phyloP scores from a whole-genome alignment of 129 eudicot genomes.

The Calendula officinalis region DNA sequence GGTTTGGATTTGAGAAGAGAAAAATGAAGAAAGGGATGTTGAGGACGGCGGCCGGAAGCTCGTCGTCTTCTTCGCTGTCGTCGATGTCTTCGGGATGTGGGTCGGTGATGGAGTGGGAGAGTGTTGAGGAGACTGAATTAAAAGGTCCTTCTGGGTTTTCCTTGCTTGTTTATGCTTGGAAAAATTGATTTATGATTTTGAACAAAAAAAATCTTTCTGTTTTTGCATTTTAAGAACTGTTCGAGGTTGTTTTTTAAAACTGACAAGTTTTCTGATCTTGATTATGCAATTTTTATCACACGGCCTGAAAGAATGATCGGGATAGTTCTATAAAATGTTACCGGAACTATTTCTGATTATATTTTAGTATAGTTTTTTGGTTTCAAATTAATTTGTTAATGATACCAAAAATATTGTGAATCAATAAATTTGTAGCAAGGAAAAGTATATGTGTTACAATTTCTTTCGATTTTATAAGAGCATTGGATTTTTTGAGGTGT shows the following conservation, averaged over 20 bases:
- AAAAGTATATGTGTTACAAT: background rate
- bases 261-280: conserved; percentile 14
- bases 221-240: conserved; percentile 12
- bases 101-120: conserved; percentile 87
- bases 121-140: conserved; percentile 68
- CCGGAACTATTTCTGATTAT: background rate
- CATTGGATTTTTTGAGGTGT: too few species aligned
- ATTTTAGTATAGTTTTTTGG: background rate
- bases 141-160: conserved; percentile 70
- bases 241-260: conserved; percentile 1
- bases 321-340: background rate
- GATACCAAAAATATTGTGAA: background rate
- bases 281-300: background rate
- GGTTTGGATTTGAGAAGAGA: conserved; percentile 53
- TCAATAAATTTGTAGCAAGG: background rate
- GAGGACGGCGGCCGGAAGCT: conserved; percentile 43
- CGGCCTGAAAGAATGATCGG: background rate
- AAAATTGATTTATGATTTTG: conserved; percentile 33
- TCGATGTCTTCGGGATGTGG: conserved; percentile 61
- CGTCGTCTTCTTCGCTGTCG: conserved; percentile 51
- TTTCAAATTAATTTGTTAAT: background rate
- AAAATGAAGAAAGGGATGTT: conserved; percentile 57
- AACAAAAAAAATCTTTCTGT: background rate
- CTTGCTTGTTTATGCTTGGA: conserved; percentile 82
- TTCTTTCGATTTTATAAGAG: too few species aligned